These are phyloP conservation scores for Pyrus communis DNA, from an alignment of 306 rosid species.

Conservation along the genomic window DNA sequence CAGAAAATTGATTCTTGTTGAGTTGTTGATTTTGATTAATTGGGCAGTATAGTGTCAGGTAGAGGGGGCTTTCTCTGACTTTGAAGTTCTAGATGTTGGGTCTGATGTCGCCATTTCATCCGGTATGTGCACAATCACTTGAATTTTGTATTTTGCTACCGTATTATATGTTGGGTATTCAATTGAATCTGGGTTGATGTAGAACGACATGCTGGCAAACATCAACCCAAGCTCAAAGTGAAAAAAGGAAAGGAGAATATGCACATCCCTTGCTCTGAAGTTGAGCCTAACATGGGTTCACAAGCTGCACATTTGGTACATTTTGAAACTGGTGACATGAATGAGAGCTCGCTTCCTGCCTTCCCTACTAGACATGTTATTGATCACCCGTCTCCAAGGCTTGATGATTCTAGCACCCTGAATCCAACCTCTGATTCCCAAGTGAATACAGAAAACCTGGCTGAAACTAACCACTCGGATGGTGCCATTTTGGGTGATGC, in stretches of 20 bases:
- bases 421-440: constrained; percentile 33
- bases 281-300: constrained; percentile 10
- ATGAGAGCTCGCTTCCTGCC: constrained; percentile 27
- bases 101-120: constrained; percentile 10
- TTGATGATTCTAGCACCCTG: constrained; percentile 11
- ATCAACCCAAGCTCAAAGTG: constrained; percentile 29
- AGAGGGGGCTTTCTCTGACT: constrained; percentile 21
- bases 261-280: constrained; percentile 19
- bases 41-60: constrained; percentile 35
- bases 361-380: constrained; percentile 10
- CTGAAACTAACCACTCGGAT: constrained; percentile 14
- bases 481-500: constrained; percentile 34
- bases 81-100: constrained; percentile 6
- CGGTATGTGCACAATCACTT: constrained; percentile 17
- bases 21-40: background rate
- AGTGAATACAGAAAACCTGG: constrained; percentile 33
- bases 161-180: background rate
- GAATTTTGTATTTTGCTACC: background rate
- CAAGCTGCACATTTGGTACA: constrained; percentile 19
- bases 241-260: constrained; percentile 20
- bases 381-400: constrained; percentile 35
- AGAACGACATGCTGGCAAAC: constrained; percentile 28
- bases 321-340: constrained; percentile 2
- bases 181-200: background rate
- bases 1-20: background rate